Evolutionary conservation across 768 basidiomycete species (phyloP), one percentile per base, ranked within the genome.

Genomic region (Sporobolomyces phaffii): DNA sequence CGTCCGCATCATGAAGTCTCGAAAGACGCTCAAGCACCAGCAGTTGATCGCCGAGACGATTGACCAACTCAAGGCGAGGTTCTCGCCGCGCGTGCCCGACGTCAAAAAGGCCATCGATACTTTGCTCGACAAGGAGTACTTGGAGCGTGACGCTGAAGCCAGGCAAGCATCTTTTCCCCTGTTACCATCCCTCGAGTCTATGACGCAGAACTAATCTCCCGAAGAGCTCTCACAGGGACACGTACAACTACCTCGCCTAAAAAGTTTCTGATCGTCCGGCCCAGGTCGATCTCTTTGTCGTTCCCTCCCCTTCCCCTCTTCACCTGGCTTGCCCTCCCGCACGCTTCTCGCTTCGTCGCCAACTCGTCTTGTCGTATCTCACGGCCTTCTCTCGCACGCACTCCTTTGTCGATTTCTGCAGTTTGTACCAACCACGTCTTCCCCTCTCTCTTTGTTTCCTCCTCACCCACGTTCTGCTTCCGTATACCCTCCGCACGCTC

Each of bases 91-190:
- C 81, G 89, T 97, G 58, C 86, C 90, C 3, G 92, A 96, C 76
- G 92, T 98, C 80, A 98, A 98, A 79, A 93, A 94, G 85, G 69
- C 90, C 5, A 94, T 97, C 65, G 91, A 94, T 76, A 86, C 86
- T 18, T 80, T 98, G 24, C 81, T 97, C 52, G 94, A 97, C 80
- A 94, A 94, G 80, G 94, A 99, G 77, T 99, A 97, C 77, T 88
- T 99, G 73, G 93, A 98, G 76, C 87, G 94, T 34, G 87, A 91
- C 26, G 68, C 68, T 7, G 72, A 70, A 1, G 33, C 51, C 24
- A 56, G 66, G 53, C 66, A 58, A 40, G 64, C 50, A n/a, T n/a
- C 3, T 70, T 14, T 31, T 36, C 34, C 9, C 24, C 9, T 31
- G 53, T 34, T 43, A 13, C 29, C 53, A 3, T 41, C 24, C 22